These are phyloP conservation scores for Magnolia officinalis DNA, from an alignment of 164 flowering plant species.

Conservation along the genomic window DNA sequence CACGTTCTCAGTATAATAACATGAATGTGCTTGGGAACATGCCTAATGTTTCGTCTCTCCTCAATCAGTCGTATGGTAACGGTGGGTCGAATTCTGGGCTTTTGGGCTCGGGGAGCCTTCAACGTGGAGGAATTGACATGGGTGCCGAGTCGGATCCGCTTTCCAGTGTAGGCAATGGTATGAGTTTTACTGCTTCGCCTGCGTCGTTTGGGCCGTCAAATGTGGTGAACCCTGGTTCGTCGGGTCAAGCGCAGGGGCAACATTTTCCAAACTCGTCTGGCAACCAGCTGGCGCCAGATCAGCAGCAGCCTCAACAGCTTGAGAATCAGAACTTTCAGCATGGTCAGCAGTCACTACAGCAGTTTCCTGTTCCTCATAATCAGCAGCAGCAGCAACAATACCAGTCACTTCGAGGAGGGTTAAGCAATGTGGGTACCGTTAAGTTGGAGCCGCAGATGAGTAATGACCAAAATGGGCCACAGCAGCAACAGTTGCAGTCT, in stretches of 20 bases:
- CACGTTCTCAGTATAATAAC: conserved; percentile 58
- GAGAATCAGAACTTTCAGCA: conserved; percentile 71
- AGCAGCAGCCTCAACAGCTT: conserved; percentile 61
- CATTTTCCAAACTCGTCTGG: conserved; percentile 49
- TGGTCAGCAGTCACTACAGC: conserved; percentile 61
- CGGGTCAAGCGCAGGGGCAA: conserved; percentile 67
- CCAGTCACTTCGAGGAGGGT: conserved; percentile 53
- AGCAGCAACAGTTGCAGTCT: conserved; percentile 51
- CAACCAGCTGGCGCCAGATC: conserved; percentile 58
- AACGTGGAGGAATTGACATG: conserved; percentile 50
- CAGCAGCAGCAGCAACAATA: conserved; percentile 30
- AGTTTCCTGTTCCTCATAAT: conserved; percentile 37
- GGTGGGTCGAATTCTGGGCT: conserved; percentile 58
- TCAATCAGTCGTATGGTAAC: conserved; percentile 71
- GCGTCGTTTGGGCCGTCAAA: conserved; percentile 47
- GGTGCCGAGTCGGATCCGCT: conserved; percentile 86
- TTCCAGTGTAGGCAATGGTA: conserved; percentile 59
- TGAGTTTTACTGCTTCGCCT: conserved; percentile 51
- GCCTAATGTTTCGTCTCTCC: conserved; percentile 64
- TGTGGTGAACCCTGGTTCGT: conserved; percentile 35
- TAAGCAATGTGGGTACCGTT: conserved; percentile 56
- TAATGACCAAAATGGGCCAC: conserved; percentile 55
- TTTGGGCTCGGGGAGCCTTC: conserved; percentile 54
- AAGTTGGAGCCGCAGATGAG: conserved; percentile 73
- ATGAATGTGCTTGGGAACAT: conserved; percentile 69